Evolutionary conservation across 1,284 basidiomycete species (phyloP).

Genomic region (Moniliophthora roreri): DNA sequence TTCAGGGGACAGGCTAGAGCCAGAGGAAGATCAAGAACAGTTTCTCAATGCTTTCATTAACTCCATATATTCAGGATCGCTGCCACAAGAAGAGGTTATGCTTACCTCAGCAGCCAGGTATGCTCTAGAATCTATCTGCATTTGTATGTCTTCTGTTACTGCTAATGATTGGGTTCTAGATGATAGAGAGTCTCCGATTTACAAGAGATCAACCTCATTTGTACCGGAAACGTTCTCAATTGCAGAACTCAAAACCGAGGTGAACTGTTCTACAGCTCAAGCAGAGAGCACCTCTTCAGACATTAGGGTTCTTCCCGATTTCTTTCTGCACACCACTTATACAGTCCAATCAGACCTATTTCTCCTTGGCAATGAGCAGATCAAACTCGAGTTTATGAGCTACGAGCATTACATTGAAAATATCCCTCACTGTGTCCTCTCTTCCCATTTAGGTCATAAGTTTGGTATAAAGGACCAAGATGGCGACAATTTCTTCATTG

Average conservation of each 20-base stretch:
- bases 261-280: too few species aligned
- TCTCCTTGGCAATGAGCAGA: background rate
- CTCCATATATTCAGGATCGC: too few species aligned
- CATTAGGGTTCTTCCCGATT: background rate
- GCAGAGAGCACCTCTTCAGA: too few species aligned
- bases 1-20: conserved; percentile 17
- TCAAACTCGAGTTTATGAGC: background rate
- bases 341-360: background rate
- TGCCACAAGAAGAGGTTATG: too few species aligned
- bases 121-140: too few species aligned
- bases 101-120: too few species aligned
- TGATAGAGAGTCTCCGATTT: too few species aligned
- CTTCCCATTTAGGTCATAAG: background rate
- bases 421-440: background rate
- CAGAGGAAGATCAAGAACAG: conserved; percentile 19
- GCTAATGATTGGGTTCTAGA: too few species aligned
- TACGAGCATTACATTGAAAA: background rate
- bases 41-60: conserved; percentile 16
- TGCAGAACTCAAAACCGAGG: too few species aligned
- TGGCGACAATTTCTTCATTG: conserved; percentile 8
- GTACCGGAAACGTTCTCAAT: too few species aligned
- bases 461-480: conserved; percentile 15
- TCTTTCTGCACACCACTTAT: background rate
- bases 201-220: too few species aligned
- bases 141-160: too few species aligned